These are phyloP conservation scores for Cucurbita pepo DNA, from an alignment of 306 rosid genomes.

Conservation along the genomic window DNA sequence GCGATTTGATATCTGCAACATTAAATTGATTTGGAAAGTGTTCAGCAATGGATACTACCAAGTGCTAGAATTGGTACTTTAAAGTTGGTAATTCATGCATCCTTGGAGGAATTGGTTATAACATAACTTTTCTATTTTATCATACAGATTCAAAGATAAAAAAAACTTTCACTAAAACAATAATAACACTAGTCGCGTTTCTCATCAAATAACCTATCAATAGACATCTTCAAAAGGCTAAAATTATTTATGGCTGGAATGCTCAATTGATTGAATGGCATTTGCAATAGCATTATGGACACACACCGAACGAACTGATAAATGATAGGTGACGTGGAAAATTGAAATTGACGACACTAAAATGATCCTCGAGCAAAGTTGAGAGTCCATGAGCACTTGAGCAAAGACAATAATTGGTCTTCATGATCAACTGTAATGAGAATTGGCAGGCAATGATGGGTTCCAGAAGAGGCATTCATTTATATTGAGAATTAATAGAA, in stretches of 20 bases:
- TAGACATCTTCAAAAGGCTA: not conserved
- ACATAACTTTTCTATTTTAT: not conserved
- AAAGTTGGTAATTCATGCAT: not conserved
- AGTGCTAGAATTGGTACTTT: not conserved
- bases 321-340: not conserved
- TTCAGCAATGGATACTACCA: not conserved
- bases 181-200: not conserved
- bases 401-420: not conserved
- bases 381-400: not conserved
- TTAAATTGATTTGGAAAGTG: not conserved
- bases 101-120: not conserved
- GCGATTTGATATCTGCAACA: conserved; percentile 73
- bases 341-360: not conserved
- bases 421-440: not conserved
- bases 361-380: not conserved
- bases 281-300: not conserved
- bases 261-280: not conserved
- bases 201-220: not conserved
- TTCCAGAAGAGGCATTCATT: not conserved
- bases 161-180: not conserved
- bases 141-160: not conserved
- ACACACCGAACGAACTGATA: not conserved
- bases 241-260: not conserved
- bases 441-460: not conserved
- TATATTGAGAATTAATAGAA: not conserved